phyloP scores from a whole-genome alignment of 345 rosid genomes.

The Gossypium sturtianum region DNA sequence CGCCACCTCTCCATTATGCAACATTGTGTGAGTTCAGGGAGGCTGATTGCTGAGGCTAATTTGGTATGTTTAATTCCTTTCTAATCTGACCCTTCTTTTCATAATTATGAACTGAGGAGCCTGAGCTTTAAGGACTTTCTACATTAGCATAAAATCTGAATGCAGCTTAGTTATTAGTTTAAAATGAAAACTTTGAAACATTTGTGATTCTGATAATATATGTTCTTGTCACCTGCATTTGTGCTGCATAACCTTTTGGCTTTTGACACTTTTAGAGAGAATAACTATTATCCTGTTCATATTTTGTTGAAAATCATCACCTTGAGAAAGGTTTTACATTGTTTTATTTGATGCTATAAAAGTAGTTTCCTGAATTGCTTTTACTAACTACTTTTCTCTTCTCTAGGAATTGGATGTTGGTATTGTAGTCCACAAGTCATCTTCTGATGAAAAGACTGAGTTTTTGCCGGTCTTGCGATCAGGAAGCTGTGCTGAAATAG shows the following conservation, averaged over 20 bases:
- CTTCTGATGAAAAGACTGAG: conserved; percentile 45
- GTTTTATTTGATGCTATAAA: neutral
- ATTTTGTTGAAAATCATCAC: neutral
- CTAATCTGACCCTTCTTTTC: neutral
- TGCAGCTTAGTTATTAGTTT: neutral
- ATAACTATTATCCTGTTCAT: neutral
- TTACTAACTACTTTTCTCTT: conserved; percentile 12
- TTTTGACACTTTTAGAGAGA: neutral
- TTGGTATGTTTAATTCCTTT: conserved; percentile 32
- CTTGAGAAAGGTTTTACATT: neutral
- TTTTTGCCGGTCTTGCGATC: conserved; percentile 65
- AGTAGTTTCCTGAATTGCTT: neutral
- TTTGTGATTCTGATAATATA: neutral
- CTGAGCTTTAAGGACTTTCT: neutral
- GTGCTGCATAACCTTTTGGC: neutral
- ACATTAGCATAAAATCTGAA: neutral
- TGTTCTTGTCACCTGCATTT: neutral
- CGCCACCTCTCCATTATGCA: conserved; percentile 45
- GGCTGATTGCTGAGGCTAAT: conserved; percentile 45
- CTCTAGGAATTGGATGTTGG: conserved; percentile 63
- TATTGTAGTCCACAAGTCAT: conserved; percentile 37
- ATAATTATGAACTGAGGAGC: conserved; percentile 1
- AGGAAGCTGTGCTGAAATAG: conserved; percentile 91
- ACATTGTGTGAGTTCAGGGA: conserved; percentile 39
- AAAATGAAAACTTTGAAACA: neutral